Evolutionary conservation across 1,284 basidiomycete species (phyloP), one percentile per base, ranked within the genome.

Genomic region (Ceratobasidium sp.): DNA sequence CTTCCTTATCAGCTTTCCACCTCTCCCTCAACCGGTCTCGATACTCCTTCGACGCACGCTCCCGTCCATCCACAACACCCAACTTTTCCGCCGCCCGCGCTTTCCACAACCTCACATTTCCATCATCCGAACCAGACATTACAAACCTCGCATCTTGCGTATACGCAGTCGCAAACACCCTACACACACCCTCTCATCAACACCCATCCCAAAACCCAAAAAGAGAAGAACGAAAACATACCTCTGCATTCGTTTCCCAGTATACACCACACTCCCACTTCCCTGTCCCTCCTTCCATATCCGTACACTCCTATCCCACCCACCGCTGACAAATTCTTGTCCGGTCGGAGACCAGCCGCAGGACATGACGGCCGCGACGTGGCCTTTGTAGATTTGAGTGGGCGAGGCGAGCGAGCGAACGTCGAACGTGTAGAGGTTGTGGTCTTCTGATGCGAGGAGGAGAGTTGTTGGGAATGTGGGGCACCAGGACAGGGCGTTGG

Each of bases 211-310:
- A 33, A 44, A 80, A 0, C 15, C 15, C n/a, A 76, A 67, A 83
- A 83, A 58, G 6, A 51, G 83, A 4, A 33, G 10, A 53, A 28
- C 51, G 13, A 20, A n/a, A 46, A 82, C 84, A 71, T 72, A 95
- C 94, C 97, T 91, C 85, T 99, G 97, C 98, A 99, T 99, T 58
- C 98, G 94, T 87, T 99, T 99, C 33, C 96, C 97, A 86, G 99
- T 97, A 85, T 99, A 99, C 4, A 97, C 93, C 84, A 99, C 97
- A 26, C 95, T 92, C 2, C 90, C 89, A 77, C 92, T 91, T 2
- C 97, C 97, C 64, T 90, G 90, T 44, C 95, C 95, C 81, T 96
- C 92, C 81, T 94, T 93, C 97, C 97, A 99, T 84, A 99, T 90
- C 70, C 97, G 89, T 53, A 99, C 89, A 0, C 97, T 99, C 71